Conservation (phyloP, 306 rosid species). For the Benincasa hispida region DNA sequence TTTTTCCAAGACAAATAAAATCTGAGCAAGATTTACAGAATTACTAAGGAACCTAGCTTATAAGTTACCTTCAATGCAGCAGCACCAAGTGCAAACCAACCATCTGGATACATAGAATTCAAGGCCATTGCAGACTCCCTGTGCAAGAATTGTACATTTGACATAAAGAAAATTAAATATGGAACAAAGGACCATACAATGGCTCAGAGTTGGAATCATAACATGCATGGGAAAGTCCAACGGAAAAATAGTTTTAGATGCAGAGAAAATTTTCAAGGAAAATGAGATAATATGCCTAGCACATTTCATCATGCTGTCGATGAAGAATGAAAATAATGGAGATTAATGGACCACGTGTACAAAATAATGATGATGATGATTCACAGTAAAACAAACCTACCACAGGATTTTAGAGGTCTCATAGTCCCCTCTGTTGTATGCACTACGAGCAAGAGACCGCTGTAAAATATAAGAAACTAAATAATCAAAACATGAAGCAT, state of each 20-base stretch:
- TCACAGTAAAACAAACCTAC: conserved; percentile 11
- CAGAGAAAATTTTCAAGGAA: background rate
- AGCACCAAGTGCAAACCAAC: conserved; percentile 97
- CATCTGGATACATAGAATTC: conserved; percentile 88
- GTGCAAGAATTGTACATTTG: background rate
- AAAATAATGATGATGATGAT: background rate
- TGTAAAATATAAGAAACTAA: conserved; percentile 21
- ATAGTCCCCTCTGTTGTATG: conserved; percentile 92
- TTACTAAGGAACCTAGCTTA: background rate
- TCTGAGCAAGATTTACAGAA: background rate
- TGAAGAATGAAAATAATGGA: background rate
- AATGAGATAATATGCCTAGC: background rate
- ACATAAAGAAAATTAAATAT: background rate
- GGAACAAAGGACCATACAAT: background rate
- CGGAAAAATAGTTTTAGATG: background rate
- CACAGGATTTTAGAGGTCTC: conserved; percentile 49
- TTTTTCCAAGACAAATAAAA: background rate
- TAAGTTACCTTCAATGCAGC: conserved; percentile 85
- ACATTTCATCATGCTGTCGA: background rate
- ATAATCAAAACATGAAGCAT: conserved; percentile 3
- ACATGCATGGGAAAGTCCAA: background rate
- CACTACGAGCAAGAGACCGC: conserved; percentile 93
- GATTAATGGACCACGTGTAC: background rate
- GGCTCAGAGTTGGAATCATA: background rate
- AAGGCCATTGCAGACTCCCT: conserved; percentile 98